Evolutionary conservation across 768 basidiomycete genomes (phyloP).

Genomic region (Suillus ampliporus): DNA sequence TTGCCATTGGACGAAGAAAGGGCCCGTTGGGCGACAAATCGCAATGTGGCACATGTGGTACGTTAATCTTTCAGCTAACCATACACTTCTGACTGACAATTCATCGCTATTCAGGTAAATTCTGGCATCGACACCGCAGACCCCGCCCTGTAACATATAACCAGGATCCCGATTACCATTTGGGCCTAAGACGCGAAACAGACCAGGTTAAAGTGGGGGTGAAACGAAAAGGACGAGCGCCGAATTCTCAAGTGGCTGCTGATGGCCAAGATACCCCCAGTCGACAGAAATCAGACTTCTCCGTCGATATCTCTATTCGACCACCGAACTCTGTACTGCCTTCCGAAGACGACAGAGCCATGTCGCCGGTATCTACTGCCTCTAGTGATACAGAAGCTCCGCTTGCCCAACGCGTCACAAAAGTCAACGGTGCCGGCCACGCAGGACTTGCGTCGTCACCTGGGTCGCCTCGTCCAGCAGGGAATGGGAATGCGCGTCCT

Average conservation of each 20-base stretch:
- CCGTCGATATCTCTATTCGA: conserved; percentile 40
- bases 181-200: conserved; percentile 56
- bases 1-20: conserved; percentile 86
- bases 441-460: conserved; percentile 12
- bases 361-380: conserved; percentile 73
- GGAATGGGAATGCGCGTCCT: conserved; percentile 10
- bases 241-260: conserved; percentile 25
- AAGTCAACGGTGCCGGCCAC: conserved; percentile 56
- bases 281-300: conserved; percentile 43
- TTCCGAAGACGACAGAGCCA: conserved; percentile 57
- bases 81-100: conserved; percentile 11
- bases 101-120: conserved; percentile 65
- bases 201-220: conserved; percentile 58
- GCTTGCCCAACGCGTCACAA: conserved; percentile 65
- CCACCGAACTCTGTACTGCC: conserved; percentile 30
- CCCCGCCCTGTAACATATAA: conserved; percentile 85
- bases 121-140: conserved; percentile 85
- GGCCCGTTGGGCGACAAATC: conserved; percentile 90
- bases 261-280: conserved; percentile 62
- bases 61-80: conserved; percentile 34
- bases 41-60: conserved; percentile 93
- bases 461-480: conserved; percentile 29
- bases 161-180: conserved; percentile 73
- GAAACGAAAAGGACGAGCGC: conserved; percentile 52
- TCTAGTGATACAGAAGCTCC: conserved; percentile 80